These are phyloP conservation scores for Aureobasidium subglaciale DNA, from an alignment of 2,329 filamentous ascomycete genomes.

Conservation along the genomic window DNA sequence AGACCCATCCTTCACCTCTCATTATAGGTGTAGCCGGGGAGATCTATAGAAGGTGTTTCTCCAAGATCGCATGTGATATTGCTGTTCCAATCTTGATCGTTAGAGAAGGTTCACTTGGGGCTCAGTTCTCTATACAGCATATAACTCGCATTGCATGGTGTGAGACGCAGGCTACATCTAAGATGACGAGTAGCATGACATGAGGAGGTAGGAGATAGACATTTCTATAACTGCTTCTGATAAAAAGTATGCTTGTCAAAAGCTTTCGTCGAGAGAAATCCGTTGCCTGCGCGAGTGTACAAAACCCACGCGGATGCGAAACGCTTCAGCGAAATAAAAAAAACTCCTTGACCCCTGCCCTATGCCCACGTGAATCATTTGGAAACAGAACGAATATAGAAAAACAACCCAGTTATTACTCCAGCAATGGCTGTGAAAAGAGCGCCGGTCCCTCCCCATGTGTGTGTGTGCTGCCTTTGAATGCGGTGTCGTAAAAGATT, in stretches of 20 bases:
- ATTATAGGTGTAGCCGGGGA: no score
- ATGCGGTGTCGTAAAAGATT: constrained; percentile 4
- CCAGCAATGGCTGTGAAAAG: not conserved
- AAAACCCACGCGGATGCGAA: not conserved
- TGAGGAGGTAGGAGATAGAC: not conserved
- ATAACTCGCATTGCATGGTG: no score
- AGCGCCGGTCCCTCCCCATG: not conserved
- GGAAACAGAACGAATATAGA: not conserved
- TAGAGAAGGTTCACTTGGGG: no score
- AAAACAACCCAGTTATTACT: not conserved
- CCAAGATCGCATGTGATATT: no score
- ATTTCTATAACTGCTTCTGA: not conserved
- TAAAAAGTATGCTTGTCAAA: not conserved
- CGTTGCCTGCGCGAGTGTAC: not conserved
- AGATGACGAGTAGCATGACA: not conserved
- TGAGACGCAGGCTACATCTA: no score
- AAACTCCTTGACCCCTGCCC: not conserved
- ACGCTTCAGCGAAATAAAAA: not conserved
- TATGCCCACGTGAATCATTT: not conserved
- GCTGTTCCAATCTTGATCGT: no score
- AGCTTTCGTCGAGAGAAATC: not conserved
- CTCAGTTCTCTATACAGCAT: no score
- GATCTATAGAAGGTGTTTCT: no score
- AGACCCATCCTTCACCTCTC: no score
- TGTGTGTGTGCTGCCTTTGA: not conserved